Evolutionary conservation across 352 stramenopile species (phyloP), one percentile per base, ranked within the genome.

Genomic region (Aphanomyces stellatus): DNA sequence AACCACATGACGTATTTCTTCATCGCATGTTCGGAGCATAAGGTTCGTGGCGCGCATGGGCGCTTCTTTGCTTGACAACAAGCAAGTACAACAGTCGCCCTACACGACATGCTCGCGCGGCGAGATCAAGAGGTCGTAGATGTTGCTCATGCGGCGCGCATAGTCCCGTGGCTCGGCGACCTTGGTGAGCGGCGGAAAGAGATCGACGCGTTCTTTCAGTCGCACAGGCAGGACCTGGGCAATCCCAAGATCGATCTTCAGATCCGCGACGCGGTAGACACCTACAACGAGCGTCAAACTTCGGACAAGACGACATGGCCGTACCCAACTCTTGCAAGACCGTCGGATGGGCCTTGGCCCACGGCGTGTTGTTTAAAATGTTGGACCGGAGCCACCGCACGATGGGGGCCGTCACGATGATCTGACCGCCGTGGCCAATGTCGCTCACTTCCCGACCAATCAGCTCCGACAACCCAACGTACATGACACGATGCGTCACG

Each of bases 381-480:
- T 57, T 34, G 17, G 31, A 17, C 28, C 28, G 53, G 25, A 88
- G 24, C 76, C 78, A 86, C 41, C 76, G 57, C 17, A 72, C 75
- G 25, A 85, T 56, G 37, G 73, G 74, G 24, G 55, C 53, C 8
- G 79, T 85, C 1, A 77, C 76, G 61, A 75, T 79, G 51, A 87
- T 86, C 69, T 87, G 73, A 0, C 74, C 77, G 37, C 79, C 79
- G 13, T 69, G 69, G 25, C 79, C 75, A 11, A 85, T 62, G 33
- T 88, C 73, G 2, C 68, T 69, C 17, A 87, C 72, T 56, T 86
- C 78, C 51, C 74, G 78, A 3, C 78, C 78, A 28, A 88, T 76
- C n/a, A 86, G 70, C 40, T 88, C 78, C 5, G 78, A 82, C n/a
- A 83, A 37, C 4, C 76, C 78, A 0, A 74, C 85, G 62, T 88